Conservation (phyloP, 306 rosid species). For the Abrus precatorius region DNA sequence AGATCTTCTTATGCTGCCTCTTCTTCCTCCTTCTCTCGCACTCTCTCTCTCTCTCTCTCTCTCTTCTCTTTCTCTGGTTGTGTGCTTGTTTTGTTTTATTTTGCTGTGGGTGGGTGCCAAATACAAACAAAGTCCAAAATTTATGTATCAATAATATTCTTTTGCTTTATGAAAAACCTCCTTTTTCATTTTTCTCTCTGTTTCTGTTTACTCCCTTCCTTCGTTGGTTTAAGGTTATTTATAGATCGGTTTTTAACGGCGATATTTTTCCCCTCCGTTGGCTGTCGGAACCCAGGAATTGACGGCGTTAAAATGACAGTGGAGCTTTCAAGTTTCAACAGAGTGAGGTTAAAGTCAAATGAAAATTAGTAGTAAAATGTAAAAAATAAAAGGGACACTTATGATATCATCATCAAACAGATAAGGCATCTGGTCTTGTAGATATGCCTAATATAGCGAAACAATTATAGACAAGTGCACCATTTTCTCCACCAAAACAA, state of each 20-base stretch:
- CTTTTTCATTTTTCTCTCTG: neutral
- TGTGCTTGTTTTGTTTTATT: constrained; percentile 46
- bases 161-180: constrained; percentile 46
- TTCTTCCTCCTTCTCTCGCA: constrained; percentile 2
- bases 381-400: neutral
- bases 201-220: constrained; percentile 24
- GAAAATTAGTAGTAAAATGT: neutral
- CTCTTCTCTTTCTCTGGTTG: constrained; percentile 31
- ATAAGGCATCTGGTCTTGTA: constrained; percentile 39
- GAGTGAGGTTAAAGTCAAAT: constrained; percentile 38
- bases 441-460: constrained; percentile 40
- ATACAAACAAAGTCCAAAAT: constrained; percentile 52
- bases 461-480: neutral
- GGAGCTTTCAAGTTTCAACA: constrained; percentile 24
- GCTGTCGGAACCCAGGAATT: constrained; percentile 1
- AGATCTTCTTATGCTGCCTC: constrained; percentile 56
- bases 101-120: constrained; percentile 44
- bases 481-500: neutral
- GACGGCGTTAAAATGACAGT: constrained; percentile 49
- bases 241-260: constrained; percentile 59
- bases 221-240: constrained; percentile 56
- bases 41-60: constrained; percentile 5
- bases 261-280: constrained; percentile 16
- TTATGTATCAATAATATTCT: constrained; percentile 55
- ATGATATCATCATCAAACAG: constrained; percentile 8